phyloP scores from a whole-genome alignment of 208 protist genomes.

The Trypanosoma boissoni region DNA sequence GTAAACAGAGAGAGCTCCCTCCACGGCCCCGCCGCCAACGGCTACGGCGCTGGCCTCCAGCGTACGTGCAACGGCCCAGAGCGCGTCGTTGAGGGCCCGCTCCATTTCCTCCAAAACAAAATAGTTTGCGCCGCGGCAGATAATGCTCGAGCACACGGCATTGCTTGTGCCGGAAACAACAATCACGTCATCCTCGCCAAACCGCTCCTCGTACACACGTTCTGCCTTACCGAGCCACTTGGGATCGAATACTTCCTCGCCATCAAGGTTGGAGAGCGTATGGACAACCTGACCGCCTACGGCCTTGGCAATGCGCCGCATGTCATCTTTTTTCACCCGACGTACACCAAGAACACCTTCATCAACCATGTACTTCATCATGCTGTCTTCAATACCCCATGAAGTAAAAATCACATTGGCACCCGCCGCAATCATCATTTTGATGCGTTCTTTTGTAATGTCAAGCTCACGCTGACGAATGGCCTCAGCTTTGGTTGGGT shows the following conservation, averaged over 20 bases:
- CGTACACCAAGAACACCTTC: slow-evolving; percentile 95
- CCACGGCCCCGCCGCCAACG: slow-evolving; percentile 98
- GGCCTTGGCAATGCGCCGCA: slow-evolving; percentile 96
- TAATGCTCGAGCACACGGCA: slow-evolving; percentile 93
- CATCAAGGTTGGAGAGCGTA: slow-evolving; percentile 96
- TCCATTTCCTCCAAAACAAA: slow-evolving; percentile 98
- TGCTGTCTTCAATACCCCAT: slow-evolving; percentile 98
- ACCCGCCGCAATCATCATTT: slow-evolving; percentile 97
- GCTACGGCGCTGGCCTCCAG: slow-evolving; percentile 97
- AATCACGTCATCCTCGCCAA: slow-evolving; percentile 98
- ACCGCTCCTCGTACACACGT: slow-evolving; percentile 94
- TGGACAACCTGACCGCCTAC: slow-evolving; percentile 95
- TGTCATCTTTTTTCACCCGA: slow-evolving; percentile 95
- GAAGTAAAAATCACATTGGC: slow-evolving; percentile 99
- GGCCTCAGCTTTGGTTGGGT: slow-evolving; percentile 97
- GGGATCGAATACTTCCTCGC: slow-evolving; percentile 96
- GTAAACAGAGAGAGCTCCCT: slow-evolving; percentile 98
- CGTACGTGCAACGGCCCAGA: slow-evolving; percentile 98
- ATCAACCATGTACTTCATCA: slow-evolving; percentile 99
- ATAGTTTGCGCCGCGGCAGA: slow-evolving; percentile 98
- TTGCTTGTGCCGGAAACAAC: slow-evolving; percentile 89
- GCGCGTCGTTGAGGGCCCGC: slow-evolving; percentile 97
- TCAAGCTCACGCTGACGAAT: slow-evolving; percentile 97
- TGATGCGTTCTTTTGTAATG: slow-evolving; percentile 97
- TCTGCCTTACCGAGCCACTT: slow-evolving; percentile 93